Percentiles rank a stretch among this genome's conserved stretches.
Conservation (phyloP, 148 eudicot genomes). For the Silene latifolia region DNA sequence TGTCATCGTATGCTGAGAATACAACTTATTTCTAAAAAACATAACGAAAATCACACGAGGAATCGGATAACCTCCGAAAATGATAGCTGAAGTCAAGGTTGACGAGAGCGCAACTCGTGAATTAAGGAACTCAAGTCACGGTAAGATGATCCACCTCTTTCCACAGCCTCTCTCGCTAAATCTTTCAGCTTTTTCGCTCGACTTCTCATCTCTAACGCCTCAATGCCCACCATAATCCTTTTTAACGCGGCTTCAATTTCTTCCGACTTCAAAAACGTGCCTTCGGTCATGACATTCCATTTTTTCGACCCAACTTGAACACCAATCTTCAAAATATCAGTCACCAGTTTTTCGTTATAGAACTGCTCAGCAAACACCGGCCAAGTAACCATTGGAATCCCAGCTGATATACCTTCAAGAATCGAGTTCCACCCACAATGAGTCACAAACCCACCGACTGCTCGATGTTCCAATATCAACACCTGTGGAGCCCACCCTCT, state of each 20-base stretch:
- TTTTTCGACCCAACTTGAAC: slow-evolving; percentile 36
- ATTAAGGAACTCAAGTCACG: slow-evolving; percentile 18
- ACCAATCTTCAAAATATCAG: slow-evolving; percentile 32
- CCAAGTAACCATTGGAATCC: slow-evolving; percentile 35
- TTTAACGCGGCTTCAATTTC: neutral
- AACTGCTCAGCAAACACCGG: slow-evolving; percentile 33
- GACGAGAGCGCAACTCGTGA: slow-evolving; percentile 14
- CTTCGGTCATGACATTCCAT: slow-evolving; percentile 16
- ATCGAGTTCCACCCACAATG: slow-evolving; percentile 29
- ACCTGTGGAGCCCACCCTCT: slow-evolving; percentile 24
- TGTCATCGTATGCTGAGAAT: too few relatives aligned
- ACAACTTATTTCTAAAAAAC: too few relatives aligned
- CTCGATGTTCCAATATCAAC: slow-evolving; percentile 18
- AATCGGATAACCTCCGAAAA: too few relatives aligned
- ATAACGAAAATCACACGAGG: too few relatives aligned
- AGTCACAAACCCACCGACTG: slow-evolving; percentile 23
- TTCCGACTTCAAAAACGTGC: neutral
- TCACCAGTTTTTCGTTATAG: slow-evolving; percentile 27
- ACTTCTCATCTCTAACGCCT: slow-evolving; percentile 24
- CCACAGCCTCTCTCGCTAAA: slow-evolving; percentile 22
- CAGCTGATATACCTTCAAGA: slow-evolving; percentile 20
- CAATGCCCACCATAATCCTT: slow-evolving; percentile 20
- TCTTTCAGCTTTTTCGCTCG: slow-evolving; percentile 8
- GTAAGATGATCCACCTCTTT: slow-evolving; percentile 32
- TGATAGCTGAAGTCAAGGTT: neutral